These are phyloP conservation scores for Microcyclospora tardicrescens DNA, from an alignment of 2,329 filamentous ascomycete species.

Conservation along the genomic window DNA sequence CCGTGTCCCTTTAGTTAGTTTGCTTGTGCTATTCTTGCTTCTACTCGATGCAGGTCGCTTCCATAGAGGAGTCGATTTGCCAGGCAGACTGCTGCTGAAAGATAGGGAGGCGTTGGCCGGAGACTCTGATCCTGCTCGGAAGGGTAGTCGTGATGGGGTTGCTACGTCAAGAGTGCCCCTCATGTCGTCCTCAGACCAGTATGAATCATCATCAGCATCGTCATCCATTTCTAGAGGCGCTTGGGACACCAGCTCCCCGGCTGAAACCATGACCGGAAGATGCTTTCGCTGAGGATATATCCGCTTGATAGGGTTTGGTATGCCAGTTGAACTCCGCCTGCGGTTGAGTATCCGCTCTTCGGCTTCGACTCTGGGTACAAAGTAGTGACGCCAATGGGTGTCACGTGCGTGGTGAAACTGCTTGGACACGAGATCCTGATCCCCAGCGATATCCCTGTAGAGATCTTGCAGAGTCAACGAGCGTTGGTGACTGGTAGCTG, in stretches of 20 bases:
- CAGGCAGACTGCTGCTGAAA: constrained; percentile 32
- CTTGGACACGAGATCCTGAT: background rate
- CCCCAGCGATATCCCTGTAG: background rate
- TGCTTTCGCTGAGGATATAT: constrained; percentile 24
- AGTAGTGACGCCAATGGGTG: constrained; percentile 22
- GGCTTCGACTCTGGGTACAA: constrained; percentile 17
- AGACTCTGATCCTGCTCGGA: constrained; percentile 14
- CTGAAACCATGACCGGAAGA: constrained; percentile 20
- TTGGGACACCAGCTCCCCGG: constrained; percentile 13
- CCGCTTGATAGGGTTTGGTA: constrained; percentile 25
- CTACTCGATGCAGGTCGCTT: constrained; percentile 25
- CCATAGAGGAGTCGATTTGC: constrained; percentile 19
- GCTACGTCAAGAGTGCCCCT: constrained; percentile 1
- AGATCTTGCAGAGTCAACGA: constrained; percentile 50
- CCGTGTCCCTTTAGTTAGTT: constrained; percentile 16
- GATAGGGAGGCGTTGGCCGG: constrained; percentile 19
- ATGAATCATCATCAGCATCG: constrained; percentile 7
- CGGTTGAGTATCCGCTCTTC: constrained; percentile 8
- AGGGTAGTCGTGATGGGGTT: constrained; percentile 5
- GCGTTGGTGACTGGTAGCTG: constrained; percentile 67
- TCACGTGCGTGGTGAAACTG: constrained; percentile 10
- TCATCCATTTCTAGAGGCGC: constrained; percentile 16
- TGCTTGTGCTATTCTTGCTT: constrained; percentile 16
- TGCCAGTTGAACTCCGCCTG: constrained; percentile 20
- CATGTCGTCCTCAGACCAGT: constrained; percentile 1